These are phyloP conservation scores for Eucalyptus decipiens DNA, from an alignment of 345 rosid species.

Conservation along the genomic window DNA sequence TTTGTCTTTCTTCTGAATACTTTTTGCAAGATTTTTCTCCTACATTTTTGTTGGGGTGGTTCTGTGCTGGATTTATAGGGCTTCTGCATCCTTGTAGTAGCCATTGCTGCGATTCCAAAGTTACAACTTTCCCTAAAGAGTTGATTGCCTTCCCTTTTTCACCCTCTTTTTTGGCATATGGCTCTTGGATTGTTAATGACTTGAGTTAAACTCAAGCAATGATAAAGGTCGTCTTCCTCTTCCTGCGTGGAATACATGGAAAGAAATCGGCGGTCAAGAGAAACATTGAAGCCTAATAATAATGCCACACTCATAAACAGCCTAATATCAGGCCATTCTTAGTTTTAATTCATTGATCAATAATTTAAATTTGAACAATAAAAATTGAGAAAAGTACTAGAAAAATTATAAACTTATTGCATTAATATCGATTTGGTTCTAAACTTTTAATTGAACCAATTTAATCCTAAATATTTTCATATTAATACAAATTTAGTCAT, in stretches of 20 bases:
- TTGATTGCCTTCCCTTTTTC: not conserved
- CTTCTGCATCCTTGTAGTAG: not conserved
- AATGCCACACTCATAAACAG: no score
- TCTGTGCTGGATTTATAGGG: not conserved
- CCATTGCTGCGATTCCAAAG: not conserved
- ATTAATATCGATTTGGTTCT: rapidly evolving
- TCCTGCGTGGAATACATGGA: not conserved
- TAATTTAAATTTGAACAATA: no score
- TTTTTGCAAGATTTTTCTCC: not conserved
- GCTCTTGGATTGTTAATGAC: not conserved
- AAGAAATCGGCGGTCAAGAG: not conserved
- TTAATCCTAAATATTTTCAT: no score
- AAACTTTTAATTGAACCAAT: no score
- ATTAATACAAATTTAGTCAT: no score
- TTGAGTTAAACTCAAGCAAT: not conserved
- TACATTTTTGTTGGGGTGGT: not conserved
- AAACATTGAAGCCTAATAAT: not conserved
- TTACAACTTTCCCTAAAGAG: not conserved
- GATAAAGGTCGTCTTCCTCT: not conserved
- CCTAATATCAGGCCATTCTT: no score
- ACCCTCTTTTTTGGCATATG: not conserved
- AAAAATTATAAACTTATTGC: no score
- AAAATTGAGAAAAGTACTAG: no score
- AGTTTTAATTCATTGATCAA: no score
- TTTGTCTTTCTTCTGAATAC: not conserved